Conservation (phyloP, 257 asterid species). For the Handroanthus guayacan region DNA sequence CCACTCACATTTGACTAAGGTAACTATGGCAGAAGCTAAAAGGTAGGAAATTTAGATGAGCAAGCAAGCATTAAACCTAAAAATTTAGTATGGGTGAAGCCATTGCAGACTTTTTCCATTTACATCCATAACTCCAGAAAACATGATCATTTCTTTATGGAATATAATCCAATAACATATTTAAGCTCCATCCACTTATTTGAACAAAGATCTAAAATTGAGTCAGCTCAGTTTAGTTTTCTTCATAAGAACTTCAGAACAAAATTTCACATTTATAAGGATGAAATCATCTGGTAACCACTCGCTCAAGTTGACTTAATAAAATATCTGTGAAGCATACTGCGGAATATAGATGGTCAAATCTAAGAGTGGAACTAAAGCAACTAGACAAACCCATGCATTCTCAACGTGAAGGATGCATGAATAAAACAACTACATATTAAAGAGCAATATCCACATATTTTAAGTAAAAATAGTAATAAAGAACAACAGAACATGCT, state of each 20-base stretch:
- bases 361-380: background rate
- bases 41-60: background rate
- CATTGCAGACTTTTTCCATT: conserved; percentile 3
- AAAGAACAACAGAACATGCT: background rate
- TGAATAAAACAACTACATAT: background rate
- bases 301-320: background rate
- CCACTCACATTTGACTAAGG: conserved; percentile 5
- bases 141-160: background rate
- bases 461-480: background rate
- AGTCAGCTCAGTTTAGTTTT: background rate
- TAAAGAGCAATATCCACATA: background rate
- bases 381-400: background rate
- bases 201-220: background rate
- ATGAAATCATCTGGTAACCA: background rate
- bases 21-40: background rate
- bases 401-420: background rate
- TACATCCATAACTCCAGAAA: conserved; percentile 4
- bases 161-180: background rate
- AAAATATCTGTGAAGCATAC: background rate
- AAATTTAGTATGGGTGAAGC: background rate
- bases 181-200: background rate
- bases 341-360: background rate
- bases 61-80: conserved; percentile 1
- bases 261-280: background rate
- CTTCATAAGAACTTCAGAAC: background rate